Conservation (phyloP, 2,329 filamentous ascomycete species). For the Fusarium sp. region DNA sequence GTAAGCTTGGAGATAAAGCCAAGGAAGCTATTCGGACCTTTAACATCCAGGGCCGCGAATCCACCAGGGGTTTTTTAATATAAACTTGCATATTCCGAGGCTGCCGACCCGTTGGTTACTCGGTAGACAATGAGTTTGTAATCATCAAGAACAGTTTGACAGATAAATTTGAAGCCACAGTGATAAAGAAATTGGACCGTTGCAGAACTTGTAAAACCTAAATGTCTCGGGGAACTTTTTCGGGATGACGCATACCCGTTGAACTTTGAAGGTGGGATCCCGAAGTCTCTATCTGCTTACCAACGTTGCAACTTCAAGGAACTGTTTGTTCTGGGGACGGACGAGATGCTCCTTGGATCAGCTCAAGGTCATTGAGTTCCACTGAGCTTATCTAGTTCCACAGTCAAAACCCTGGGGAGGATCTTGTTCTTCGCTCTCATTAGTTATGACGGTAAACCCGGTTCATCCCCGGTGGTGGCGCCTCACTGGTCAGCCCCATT, state of each 20-base stretch:
- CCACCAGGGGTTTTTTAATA: not conserved
- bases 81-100: not conserved
- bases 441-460: not conserved
- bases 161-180: not conserved
- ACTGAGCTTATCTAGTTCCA: conserved; percentile 22
- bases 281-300: not conserved
- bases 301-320: not conserved
- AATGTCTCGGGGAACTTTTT: not conserved
- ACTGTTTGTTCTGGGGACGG: not conserved
- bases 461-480: not conserved
- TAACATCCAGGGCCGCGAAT: not conserved
- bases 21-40: conserved; percentile 21
- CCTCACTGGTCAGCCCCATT: not conserved
- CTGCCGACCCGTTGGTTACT: not conserved
- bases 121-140: not conserved
- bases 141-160: not conserved
- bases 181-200: not conserved
- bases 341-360: not conserved
- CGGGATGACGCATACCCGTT: not conserved
- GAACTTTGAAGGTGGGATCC: not conserved
- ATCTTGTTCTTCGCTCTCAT: not conserved
- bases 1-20: not conserved
- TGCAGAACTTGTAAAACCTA: not conserved
- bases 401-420: not conserved
- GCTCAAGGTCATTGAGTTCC: not conserved